Evolutionary conservation across 148 eudicot genomes (phyloP).

Genomic region (Dysphania ambrosioides): DNA sequence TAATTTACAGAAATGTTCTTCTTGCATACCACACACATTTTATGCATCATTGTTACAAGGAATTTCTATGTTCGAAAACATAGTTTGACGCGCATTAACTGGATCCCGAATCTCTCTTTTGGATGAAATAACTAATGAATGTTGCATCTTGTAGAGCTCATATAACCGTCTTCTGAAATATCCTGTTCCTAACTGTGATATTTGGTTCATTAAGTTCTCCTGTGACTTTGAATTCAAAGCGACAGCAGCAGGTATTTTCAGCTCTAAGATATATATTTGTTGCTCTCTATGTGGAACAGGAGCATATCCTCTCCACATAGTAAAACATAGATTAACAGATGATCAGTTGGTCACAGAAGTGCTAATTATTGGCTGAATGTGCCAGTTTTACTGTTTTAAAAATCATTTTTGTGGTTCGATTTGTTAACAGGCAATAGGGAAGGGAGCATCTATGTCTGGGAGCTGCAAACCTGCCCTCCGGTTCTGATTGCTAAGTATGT

Average conservation of each 20-base stretch:
- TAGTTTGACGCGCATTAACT: background rate
- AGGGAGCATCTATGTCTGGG: slow-evolving; percentile 93
- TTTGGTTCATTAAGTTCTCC: slow-evolving; percentile 97
- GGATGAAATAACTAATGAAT: background rate
- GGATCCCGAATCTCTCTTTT: background rate
- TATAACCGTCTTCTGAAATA: slow-evolving; percentile 88
- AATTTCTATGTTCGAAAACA: background rate
- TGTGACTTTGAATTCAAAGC: slow-evolving; percentile 80
- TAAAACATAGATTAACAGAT: background rate
- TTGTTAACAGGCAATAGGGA: slow-evolving; percentile 75
- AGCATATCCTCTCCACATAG: background rate
- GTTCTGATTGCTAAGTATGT: slow-evolving; percentile 75
- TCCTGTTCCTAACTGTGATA: slow-evolving; percentile 94
- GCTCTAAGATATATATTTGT: background rate
- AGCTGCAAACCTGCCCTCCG: slow-evolving; percentile 91
- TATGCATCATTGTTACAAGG: too few relatives aligned
- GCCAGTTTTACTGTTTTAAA: background rate
- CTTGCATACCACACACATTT: too few relatives aligned
- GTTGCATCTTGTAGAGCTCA: slow-evolving; percentile 54
- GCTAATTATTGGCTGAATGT: background rate
- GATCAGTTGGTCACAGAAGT: background rate
- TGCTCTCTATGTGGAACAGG: background rate
- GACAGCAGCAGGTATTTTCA: slow-evolving; percentile 70
- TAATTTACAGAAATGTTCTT: background rate
- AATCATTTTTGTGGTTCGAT: background rate